phyloP scores from a whole-genome alignment of 495 filamentous ascomycete species.

The Rostrohypoxylon terebratum region DNA sequence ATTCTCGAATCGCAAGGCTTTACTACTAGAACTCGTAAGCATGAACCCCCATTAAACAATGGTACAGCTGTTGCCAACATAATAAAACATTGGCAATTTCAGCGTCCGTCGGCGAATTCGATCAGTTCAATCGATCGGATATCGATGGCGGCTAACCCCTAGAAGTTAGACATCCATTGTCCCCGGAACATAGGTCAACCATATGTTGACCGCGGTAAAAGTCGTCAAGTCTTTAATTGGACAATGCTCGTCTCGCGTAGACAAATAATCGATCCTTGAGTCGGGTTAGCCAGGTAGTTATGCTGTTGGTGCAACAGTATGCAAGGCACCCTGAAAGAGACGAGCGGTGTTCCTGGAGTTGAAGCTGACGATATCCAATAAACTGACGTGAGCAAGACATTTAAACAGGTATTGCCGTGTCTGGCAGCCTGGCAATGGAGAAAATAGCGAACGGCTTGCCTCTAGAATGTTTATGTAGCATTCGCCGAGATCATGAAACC shows the following conservation, averaged over 20 bases:
- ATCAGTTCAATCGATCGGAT: background rate
- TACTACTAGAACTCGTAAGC: background rate
- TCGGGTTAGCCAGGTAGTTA: background rate
- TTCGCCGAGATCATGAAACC: constrained; percentile 41
- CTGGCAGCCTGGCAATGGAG: background rate
- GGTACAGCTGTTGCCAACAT: background rate
- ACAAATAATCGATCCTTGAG: background rate
- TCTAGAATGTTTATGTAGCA: constrained; percentile 29
- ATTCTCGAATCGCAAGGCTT: background rate
- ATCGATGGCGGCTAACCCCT: background rate
- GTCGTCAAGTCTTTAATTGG: background rate
- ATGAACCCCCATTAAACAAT: background rate
- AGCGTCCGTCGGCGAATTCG: background rate
- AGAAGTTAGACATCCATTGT: background rate
- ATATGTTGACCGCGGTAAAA: no score
- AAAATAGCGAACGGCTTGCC: constrained; percentile 14
- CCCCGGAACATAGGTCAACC: background rate
- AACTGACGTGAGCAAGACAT: constrained; percentile 42
- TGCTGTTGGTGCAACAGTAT: constrained; percentile 16
- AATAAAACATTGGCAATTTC: background rate
- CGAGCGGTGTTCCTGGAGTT: constrained; percentile 17
- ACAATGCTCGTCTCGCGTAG: background rate
- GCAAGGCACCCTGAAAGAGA: constrained; percentile 37
- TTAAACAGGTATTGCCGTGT: constrained; percentile 10
- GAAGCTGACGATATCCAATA: constrained; percentile 10